These are phyloP conservation scores for Cylindrodendrum hubeiense DNA, from an alignment of 2,329 filamentous ascomycete species.

Conservation along the genomic window DNA sequence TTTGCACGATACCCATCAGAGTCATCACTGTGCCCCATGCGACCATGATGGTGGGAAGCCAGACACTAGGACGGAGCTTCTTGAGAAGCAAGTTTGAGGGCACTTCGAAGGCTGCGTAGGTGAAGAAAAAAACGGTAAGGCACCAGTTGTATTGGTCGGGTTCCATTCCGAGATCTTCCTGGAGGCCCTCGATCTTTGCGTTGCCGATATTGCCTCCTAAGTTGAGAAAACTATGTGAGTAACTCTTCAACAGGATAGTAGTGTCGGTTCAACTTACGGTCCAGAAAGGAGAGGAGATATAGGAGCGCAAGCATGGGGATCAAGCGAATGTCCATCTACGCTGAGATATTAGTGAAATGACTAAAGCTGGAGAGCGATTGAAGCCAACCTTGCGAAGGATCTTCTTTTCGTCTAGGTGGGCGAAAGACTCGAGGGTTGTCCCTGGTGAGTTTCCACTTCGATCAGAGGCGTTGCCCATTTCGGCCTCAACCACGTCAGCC, in stretches of 20 bases:
- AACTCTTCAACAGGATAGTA: background rate
- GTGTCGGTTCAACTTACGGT: constrained; percentile 55
- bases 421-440: constrained; percentile 40
- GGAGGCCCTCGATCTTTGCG: constrained; percentile 72
- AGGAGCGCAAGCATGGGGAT: constrained; percentile 75
- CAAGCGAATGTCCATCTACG: constrained; percentile 63
- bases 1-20: constrained; percentile 65
- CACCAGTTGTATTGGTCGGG: constrained; percentile 78
- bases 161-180: constrained; percentile 68
- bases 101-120: constrained; percentile 81
- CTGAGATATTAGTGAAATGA: constrained; percentile 17
- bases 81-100: constrained; percentile 85
- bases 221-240: too few relatives aligned
- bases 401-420: constrained; percentile 61
- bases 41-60: constrained; percentile 82
- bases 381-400: constrained; percentile 65
- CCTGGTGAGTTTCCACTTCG: constrained; percentile 23
- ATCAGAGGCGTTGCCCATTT: constrained; percentile 29
- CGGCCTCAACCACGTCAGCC: constrained; percentile 37
- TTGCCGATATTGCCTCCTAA: constrained; percentile 66
- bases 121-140: constrained; percentile 80
- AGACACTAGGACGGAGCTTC: constrained; percentile 77
- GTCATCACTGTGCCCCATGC: constrained; percentile 65
- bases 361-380: too few relatives aligned
- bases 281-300: constrained; percentile 78